These are phyloP conservation scores for Allodekkera sacchari DNA, from an alignment of 805 yeast genomes.

Conservation along the genomic window DNA sequence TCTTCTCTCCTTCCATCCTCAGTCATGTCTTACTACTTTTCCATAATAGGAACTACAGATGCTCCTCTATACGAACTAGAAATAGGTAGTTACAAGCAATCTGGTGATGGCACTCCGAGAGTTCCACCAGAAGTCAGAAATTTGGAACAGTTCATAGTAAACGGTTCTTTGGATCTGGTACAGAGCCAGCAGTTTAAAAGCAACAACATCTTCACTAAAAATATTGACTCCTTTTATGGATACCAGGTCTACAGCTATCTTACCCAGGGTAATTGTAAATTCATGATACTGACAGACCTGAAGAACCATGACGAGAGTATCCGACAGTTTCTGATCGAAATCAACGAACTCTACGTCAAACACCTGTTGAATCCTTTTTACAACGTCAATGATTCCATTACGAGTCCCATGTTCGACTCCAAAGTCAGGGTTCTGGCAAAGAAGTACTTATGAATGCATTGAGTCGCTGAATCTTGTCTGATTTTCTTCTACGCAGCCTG, in stretches of 20 bases:
- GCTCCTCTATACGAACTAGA: conserved; percentile 83
- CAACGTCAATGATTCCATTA: conserved; percentile 63
- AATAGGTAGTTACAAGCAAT: conserved; percentile 64
- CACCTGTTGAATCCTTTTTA: conserved; percentile 83
- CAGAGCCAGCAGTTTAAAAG: conserved; percentile 84
- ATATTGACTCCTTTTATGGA: conserved; percentile 81
- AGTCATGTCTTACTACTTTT: conserved; percentile 77
- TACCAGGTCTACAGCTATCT: conserved; percentile 74
- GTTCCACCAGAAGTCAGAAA: conserved; percentile 69
- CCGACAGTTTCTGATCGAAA: conserved; percentile 74
- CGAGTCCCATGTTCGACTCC: conserved; percentile 66
- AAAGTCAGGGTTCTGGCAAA: conserved; percentile 64
- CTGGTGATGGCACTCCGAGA: conserved; percentile 54
- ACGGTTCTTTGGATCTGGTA: conserved; percentile 83
- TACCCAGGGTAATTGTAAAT: conserved; percentile 81
- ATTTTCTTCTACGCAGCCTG: no score
- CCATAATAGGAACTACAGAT: conserved; percentile 82
- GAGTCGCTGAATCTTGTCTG: no score
- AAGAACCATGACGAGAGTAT: conserved; percentile 59
- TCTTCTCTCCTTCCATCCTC: neutral
- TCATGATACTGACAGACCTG: conserved; percentile 61
- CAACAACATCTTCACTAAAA: conserved; percentile 58
- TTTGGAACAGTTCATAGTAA: conserved; percentile 79
- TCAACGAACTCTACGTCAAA: conserved; percentile 83
- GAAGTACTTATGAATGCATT: conserved; percentile 54